These are phyloP conservation scores for Ceratocystis cacaofunesta DNA, from an alignment of 2,329 filamentous ascomycete species.

Conservation along the genomic window DNA sequence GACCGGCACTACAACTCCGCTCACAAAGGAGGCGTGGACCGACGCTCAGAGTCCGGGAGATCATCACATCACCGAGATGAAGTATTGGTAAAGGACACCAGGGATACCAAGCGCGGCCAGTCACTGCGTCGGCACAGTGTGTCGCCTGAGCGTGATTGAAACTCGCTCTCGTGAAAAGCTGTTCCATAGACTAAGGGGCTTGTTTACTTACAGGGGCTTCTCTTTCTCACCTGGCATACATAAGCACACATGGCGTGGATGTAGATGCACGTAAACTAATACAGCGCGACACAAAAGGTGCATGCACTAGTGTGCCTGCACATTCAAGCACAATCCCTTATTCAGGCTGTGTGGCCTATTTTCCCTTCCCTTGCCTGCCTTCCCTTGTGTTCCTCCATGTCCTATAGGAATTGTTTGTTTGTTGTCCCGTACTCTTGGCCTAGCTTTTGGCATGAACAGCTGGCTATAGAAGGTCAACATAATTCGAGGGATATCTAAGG, in stretches of 20 bases:
- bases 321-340: constrained; percentile 1
- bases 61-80: neutral
- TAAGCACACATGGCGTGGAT: neutral
- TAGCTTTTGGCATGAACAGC: neutral
- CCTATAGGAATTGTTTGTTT: neutral
- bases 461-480: neutral
- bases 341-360: neutral
- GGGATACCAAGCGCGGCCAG: neutral
- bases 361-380: neutral
- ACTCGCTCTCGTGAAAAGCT: neutral
- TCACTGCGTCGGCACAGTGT: neutral
- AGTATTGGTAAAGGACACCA: neutral
- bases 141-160: neutral
- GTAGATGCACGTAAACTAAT: neutral
- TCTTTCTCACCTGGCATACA: neutral
- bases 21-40: neutral
- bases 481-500: neutral
- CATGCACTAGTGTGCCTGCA: neutral
- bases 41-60: neutral
- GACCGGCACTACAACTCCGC: neutral
- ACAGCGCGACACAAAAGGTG: neutral
- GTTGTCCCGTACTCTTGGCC: neutral
- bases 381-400: neutral
- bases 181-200: neutral
- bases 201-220: neutral